phyloP scores from a whole-genome alignment of 2,329 filamentous ascomycete species.

The Fusarium siculi region DNA sequence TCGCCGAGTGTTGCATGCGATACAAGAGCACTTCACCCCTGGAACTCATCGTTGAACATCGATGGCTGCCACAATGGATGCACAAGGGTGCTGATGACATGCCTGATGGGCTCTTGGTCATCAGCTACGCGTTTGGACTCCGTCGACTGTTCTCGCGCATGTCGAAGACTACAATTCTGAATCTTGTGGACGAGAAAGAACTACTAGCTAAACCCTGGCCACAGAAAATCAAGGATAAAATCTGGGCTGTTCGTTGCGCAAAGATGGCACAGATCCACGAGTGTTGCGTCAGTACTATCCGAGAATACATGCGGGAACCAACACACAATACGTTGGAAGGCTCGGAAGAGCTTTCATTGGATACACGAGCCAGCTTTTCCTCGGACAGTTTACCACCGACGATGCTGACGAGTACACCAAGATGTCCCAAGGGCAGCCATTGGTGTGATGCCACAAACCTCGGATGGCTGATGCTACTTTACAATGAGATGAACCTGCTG shows the following conservation, averaged over 20 bases:
- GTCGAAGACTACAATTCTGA: constrained; percentile 61
- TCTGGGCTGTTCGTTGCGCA: constrained; percentile 59
- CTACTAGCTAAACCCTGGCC: constrained; percentile 59
- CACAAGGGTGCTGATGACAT: constrained; percentile 59
- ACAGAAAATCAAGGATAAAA: constrained; percentile 57
- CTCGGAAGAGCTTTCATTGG: constrained; percentile 30
- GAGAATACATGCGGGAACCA: constrained; percentile 57
- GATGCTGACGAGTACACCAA: constrained; percentile 52
- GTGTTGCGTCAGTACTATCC: constrained; percentile 56
- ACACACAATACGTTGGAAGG: constrained; percentile 31
- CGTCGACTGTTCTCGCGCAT: constrained; percentile 60
- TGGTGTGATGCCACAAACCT: constrained; percentile 64
- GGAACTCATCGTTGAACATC: constrained; percentile 60
- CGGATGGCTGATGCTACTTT: constrained; percentile 64
- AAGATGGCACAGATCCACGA: constrained; percentile 63
- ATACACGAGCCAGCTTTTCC: constrained; percentile 34
- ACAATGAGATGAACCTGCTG: constrained; percentile 59
- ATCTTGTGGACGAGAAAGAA: constrained; percentile 56
- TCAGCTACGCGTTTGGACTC: constrained; percentile 64
- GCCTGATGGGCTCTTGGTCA: constrained; percentile 61
- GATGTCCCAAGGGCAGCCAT: constrained; percentile 62
- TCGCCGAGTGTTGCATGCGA: constrained; percentile 61
- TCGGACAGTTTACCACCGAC: constrained; percentile 30
- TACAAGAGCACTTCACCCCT: constrained; percentile 64
- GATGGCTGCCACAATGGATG: constrained; percentile 64